phyloP scores from a whole-genome alignment of 352 stramenopile genomes.

The Pilasporangium apinafurcum region DNA sequence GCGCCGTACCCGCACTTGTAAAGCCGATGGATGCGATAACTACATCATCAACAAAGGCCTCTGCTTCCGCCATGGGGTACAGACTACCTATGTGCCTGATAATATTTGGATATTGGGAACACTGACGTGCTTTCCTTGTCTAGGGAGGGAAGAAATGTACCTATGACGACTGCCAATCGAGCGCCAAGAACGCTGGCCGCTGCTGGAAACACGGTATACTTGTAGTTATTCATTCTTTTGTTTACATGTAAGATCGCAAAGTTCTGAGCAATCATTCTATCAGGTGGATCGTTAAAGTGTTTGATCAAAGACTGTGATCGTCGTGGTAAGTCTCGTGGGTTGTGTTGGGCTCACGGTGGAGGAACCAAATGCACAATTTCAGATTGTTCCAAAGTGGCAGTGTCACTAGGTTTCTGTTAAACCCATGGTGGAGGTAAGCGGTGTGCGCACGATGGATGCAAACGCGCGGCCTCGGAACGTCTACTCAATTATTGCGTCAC shows the following conservation, averaged over 20 bases:
- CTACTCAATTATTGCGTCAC: constrained; percentile 37
- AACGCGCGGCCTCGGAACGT: constrained; percentile 24
- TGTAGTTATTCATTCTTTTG: neutral
- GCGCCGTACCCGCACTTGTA: constrained; percentile 20
- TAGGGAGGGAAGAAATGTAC: constrained; percentile 35
- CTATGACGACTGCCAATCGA: constrained; percentile 16
- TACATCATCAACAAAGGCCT: constrained; percentile 43
- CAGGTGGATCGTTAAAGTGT: constrained; percentile 33
- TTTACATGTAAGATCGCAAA: too few species aligned
- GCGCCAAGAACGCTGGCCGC: constrained; percentile 26
- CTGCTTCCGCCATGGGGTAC: constrained; percentile 38
- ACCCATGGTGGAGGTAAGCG: constrained; percentile 32
- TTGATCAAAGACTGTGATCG: constrained; percentile 23
- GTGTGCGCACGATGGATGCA: constrained; percentile 22
- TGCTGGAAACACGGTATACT: constrained; percentile 30
- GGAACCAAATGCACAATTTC: constrained; percentile 20
- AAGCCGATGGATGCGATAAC: constrained; percentile 25
- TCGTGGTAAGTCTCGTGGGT: constrained; percentile 27
- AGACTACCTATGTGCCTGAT: neutral
- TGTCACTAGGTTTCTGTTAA: constrained; percentile 30
- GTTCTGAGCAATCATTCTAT: too few species aligned
- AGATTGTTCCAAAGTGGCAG: constrained; percentile 25
- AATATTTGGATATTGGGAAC: neutral
- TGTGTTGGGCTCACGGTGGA: constrained; percentile 40
- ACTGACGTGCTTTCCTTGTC: neutral